phyloP scores from a whole-genome alignment of 1,139 yeast genomes.

The Pneumocystis sp. region DNA sequence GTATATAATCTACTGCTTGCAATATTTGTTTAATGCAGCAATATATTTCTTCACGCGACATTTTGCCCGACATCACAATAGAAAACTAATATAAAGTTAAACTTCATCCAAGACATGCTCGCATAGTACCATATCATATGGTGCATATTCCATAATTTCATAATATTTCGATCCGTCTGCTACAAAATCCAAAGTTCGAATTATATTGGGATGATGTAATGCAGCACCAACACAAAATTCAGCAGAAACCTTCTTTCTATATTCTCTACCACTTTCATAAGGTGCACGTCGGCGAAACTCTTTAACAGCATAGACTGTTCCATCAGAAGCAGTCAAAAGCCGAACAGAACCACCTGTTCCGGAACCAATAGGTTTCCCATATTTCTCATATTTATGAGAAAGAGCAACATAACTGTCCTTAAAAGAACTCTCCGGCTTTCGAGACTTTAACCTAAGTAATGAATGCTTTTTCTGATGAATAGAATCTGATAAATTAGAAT shows the following conservation, averaged over 20 bases:
- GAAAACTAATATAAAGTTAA: conserved; percentile 37
- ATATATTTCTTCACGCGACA: conserved; percentile 71
- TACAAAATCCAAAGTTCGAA: conserved; percentile 83
- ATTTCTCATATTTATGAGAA: conserved; percentile 71
- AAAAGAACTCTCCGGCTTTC: conserved; percentile 7
- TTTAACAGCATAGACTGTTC: conserved; percentile 84
- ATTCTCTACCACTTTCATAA: conserved; percentile 75
- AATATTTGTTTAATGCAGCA: conserved; percentile 81
- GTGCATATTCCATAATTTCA: conserved; percentile 97
- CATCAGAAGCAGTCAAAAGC: conserved; percentile 63
- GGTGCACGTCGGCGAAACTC: conserved; percentile 80
- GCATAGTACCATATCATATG: conserved; percentile 48
- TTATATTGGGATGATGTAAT: conserved; percentile 81
- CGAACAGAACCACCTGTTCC: conserved; percentile 98
- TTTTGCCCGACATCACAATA: conserved; percentile 90
- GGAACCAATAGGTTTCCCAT: conserved; percentile 81
- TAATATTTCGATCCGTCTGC: conserved; percentile 74
- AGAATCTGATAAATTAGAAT: conserved; percentile 5
- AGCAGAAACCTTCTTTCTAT: conserved; percentile 88
- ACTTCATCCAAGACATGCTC: background rate
- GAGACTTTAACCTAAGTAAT: conserved; percentile 5
- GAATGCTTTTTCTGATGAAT: conserved; percentile 9
- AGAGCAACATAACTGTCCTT: conserved; percentile 28
- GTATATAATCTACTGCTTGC: conserved; percentile 72
- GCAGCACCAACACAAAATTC: conserved; percentile 97